Evolutionary conservation across 371 early-diverging fungal genomes (phyloP), one percentile per base, ranked within the genome.

Genomic region (Paraphysoderma sedebokerense): DNA sequence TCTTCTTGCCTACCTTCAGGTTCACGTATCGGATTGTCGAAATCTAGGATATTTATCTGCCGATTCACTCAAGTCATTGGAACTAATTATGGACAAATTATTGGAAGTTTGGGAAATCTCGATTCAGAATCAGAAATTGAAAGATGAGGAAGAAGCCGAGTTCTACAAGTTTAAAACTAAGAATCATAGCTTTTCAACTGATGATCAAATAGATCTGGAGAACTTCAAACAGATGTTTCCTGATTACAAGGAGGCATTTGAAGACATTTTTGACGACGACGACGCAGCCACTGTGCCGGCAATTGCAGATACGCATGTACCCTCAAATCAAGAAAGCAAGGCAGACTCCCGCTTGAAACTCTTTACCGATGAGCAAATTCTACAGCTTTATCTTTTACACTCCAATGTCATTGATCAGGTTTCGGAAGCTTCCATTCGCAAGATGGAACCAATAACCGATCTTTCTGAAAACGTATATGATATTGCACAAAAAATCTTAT

Each of bases 221-320:
- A 77, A 85, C 42, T 61, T 83, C 46, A 64, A 62, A 39, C 75
- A 77, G 48, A 64, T 76, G 35, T 89, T 90, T 70, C 86, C 85
- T 2, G 81, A 82, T 50, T 82, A 74, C 52, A 65, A 70, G 22
- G 48, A 47, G 11, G 60, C 58, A 15, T 56, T 55, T 38, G 74
- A 74, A 46, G 60, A 57, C 20, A 66, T 71, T 19, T 59, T 76
- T 24, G 74, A 74, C 28, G 65, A 68, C 26, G 61, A 60, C 17
- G 76, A 78, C 53, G 56, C 70, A 8, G 57, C 61, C 19, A 66
- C 76, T 47, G 74, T 71, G 11, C 61, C 61, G 34, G 48, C 49
- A 27, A 29, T 52, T 15, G 38, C 42, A 20, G 17, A 48, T 50
- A n/a, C 61, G 53, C 45, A 48, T 41, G 34, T 28, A 48, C 26